Base-by-base conservation (phyloP, 306 rosid species). In the Biancaea sappan region DNA sequence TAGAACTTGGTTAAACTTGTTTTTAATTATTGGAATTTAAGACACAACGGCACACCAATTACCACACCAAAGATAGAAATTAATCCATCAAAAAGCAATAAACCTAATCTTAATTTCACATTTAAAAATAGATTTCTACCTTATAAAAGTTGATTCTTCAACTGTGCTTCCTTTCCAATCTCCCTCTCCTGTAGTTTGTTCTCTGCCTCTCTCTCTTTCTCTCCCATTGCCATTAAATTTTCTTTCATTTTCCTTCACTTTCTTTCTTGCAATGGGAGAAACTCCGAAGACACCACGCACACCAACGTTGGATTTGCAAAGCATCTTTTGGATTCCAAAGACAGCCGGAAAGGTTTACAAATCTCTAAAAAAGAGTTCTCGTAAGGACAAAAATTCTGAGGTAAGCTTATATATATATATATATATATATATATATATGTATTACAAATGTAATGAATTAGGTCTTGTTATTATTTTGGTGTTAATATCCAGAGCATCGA, bases 231-330 rank as follows among this genome's bases (percentile, higher is more conserved):
- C 22, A 21, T 34, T 1, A 40, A 40, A 6, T 10, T 60, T 60
- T 50, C 25, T 16, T 41, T 0, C 16, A 41, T 41, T 41, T 29
- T 21, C 50, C 15, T 37, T 52, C 28, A 5, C 18, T 32, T 60
- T n/a, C 44, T 34, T 60, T 9, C 5, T 57, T 54, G 12, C 22
- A 74, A 86, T 80, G 90, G 88, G 73, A 51, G 87, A 84, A 72
- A 84, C 4, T 56, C 73, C 24, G 1, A 57, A 34, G 22, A 71
- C 75, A 8, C 53, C 83, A 51, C 87, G 76, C 12, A 80, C 78
- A 7, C 69, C 79, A 2, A 57, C 80, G 15, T 29, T 82, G 1
- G 91, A 86, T 73, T 41, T 82, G 62, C 69, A 78, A 61, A 78
- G 28, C 67, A 75, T 86, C 63, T 78, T 86, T 15, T 77, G 83